phyloP scores from a whole-genome alignment of 192 early-diverging fungal genomes.

The Dissophora ornata region DNA sequence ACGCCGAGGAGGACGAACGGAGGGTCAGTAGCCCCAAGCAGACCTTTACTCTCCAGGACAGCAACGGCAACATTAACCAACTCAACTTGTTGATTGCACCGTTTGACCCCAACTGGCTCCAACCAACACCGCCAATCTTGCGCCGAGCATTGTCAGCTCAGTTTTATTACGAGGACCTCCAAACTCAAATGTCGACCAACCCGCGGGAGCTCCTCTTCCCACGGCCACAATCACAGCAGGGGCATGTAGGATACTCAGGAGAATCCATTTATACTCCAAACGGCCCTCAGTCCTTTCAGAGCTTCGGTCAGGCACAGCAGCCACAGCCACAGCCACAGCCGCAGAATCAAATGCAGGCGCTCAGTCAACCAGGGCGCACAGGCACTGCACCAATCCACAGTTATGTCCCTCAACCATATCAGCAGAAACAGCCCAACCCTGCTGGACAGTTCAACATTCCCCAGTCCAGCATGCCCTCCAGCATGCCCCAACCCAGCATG shows the following conservation, averaged over 20 bases:
- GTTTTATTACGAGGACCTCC: conserved; percentile 39
- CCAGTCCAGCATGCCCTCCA: too few relatives aligned
- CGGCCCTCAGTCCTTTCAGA: conserved; percentile 18
- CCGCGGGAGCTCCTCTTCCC: conserved; percentile 32
- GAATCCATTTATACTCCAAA: conserved; percentile 9
- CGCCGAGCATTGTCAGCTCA: conserved; percentile 34
- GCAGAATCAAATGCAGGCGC: neutral
- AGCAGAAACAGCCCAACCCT: conserved; percentile 4
- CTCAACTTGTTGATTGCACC: conserved; percentile 40
- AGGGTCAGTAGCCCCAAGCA: conserved; percentile 32
- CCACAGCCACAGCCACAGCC: neutral
- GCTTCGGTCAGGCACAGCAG: conserved; percentile 6
- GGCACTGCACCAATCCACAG: too few relatives aligned
- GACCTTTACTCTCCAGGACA: conserved; percentile 44
- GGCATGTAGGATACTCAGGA: conserved; percentile 7
- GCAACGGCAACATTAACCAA: conserved; percentile 40
- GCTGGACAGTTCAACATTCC: neutral
- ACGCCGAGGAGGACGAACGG: neutral
- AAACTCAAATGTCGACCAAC: conserved; percentile 21
- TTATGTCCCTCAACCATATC: conserved; percentile 5
- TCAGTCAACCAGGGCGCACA: too few relatives aligned
- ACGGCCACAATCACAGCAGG: conserved; percentile 30
- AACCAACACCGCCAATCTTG: conserved; percentile 41
- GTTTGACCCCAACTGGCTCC: conserved; percentile 43
- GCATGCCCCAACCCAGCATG: too few relatives aligned